Evolutionary conservation across 108 stramenopile genomes (phyloP), one percentile per base, ranked within the genome.

Genomic region (Licmophora abbreviata): DNA sequence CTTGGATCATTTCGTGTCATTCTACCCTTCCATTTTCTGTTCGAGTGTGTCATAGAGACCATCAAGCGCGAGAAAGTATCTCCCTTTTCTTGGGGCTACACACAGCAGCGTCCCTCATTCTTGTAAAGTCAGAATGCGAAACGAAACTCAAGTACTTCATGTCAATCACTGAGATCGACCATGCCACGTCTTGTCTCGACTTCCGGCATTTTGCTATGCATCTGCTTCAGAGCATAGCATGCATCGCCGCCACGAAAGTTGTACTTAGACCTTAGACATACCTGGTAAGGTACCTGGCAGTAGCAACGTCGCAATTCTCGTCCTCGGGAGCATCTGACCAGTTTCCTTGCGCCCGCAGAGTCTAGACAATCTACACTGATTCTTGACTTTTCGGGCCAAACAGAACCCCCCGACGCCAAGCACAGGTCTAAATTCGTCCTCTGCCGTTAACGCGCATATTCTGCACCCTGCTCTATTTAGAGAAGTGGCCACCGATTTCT

Each of bases 141-240:
- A 88, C 29, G 9, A 47, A 51, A 14, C 55, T 65, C 46, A 88
- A 26, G 54, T 68, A 79, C 48, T 74, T 73, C 38, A 74, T 77
- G 56, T 88, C 86, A 17, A 83, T 66, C 8, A 79, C 81, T 49
- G 84, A 47, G 61, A n/a, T 88, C 86, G 17, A 83, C 58, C 23
- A 69, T 67, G 7, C 77, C 79, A 29, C 77, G 54, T 8, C 67
- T 73, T 21, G 58, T 58, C 28, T 77, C 58, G 14, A 77, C 44
- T 29, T 52, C 77, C 8, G 46, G 29, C 58, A 83, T 42, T 50
- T 69, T 69, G 10, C 26, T 33, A 28, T 48, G 48, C 30, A 88
- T 51, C 11, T 60, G 64, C 42, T 88, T 88, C 0, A 88, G 42
- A 11, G 86, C 86, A 69, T 88, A 88, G 24, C 86, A 48, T 8